Base-by-base conservation (phyloP, 2,329 filamentous ascomycete species). In the Penicillium sp. region DNA sequence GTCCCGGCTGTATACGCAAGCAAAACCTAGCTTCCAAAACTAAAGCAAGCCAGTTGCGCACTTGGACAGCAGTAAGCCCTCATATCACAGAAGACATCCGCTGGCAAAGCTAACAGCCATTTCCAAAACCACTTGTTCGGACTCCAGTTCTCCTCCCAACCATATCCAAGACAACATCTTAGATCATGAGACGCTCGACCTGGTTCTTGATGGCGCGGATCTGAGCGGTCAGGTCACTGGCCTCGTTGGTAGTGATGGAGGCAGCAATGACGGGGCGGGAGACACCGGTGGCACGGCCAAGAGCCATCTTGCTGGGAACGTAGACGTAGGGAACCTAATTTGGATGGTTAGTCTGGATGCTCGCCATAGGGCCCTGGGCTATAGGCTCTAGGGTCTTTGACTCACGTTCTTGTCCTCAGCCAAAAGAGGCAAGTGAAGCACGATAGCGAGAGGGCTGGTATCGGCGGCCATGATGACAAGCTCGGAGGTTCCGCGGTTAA, bases 161-260 rank as follows among this genome's bases (percentile, higher is more conserved):
- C 22, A 33, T 35, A 13, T 21, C 38, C 6, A 42, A 42, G 3
- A 29, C 8, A 12, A 34, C 22, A 48, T 43, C 45, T 48, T 48
- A 48, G 45, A 48, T 42, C 45, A 43, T 48, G 45, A 48, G 38
- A 43, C 45, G 45, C 45, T 48, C 84, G 57, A 97, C 77, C 82
- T 95, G 94, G 74, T 94, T 87, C 78, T 91, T 94, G 66, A 96
- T 78, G 58, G 83, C 79, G 63, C 86, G 81, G 72, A 97, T 96
- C 78, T 94, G 88, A 65, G 81, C 80, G 71, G 84, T 87, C 53
- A 97, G 78, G 72, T 96, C 90, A 64, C 82, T 87, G 34, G 85
- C 85, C 74, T 95, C 88, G 79, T 95, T 95, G 72, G 85, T 89
- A 60, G 88, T 96, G 73, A 97, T 95, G 64, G 79, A 84, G 55